phyloP scores from a whole-genome alignment of 2,329 filamentous ascomycete genomes.

The Epichloe glyceriae region DNA sequence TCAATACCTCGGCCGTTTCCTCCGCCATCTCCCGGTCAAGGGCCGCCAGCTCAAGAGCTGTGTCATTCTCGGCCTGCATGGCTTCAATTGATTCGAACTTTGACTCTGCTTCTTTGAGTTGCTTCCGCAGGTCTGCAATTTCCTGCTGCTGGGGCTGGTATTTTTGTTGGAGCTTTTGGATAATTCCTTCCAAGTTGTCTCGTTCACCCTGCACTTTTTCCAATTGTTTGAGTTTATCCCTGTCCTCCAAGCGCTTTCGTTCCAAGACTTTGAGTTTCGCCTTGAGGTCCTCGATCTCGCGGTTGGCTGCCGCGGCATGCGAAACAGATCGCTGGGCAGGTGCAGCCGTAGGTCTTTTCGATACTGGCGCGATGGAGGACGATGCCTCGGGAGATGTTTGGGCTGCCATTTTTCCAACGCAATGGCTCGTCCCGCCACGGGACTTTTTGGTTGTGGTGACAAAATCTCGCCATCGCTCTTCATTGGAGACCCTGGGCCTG shows the following conservation, averaged over 20 bases:
- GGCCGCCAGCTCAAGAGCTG: constrained; percentile 71
- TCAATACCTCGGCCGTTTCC: constrained; percentile 72
- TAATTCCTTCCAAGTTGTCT: constrained; percentile 69
- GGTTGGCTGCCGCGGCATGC: constrained; percentile 38
- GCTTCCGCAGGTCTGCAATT: constrained; percentile 59
- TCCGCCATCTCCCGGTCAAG: constrained; percentile 95
- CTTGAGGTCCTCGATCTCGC: constrained; percentile 77
- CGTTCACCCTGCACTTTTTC: constrained; percentile 65
- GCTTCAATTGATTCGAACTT: constrained; percentile 55
- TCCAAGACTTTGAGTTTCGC: constrained; percentile 79
- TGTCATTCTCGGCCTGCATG: constrained; percentile 69
- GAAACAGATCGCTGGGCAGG: constrained; percentile 26
- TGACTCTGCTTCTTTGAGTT: constrained; percentile 62
- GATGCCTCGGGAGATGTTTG: constrained; percentile 16
- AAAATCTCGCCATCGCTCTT: constrained; percentile 39
- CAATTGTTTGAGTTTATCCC: constrained; percentile 68
- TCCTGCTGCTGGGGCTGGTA: constrained; percentile 78
- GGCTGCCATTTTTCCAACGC: constrained; percentile 37
- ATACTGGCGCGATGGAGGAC: constrained; percentile 18
- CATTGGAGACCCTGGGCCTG: constrained; percentile 27
- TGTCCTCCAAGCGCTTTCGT: constrained; percentile 72
- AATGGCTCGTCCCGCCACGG: constrained; percentile 35
- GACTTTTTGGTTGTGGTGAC: constrained; percentile 37
- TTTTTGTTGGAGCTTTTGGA: constrained; percentile 82
- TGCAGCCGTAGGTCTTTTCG: constrained; percentile 17